phyloP scores from a whole-genome alignment of 1,284 basidiomycete genomes.

The Neolentinus lepideus region DNA sequence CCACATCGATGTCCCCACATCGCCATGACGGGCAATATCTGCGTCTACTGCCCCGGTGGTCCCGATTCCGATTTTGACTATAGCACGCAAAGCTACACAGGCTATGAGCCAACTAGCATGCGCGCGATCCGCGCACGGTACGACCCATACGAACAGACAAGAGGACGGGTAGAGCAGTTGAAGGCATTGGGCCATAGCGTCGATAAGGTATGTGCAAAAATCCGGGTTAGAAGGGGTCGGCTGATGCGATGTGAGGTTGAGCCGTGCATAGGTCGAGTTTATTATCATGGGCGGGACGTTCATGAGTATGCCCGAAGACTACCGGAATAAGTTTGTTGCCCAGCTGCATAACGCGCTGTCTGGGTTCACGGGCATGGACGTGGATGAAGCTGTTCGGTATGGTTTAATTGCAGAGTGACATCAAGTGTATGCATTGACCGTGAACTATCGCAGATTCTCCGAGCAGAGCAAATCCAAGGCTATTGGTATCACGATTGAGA shows the following conservation, averaged over 20 bases:
- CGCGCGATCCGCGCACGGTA: slow-evolving; percentile 96
- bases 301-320: slow-evolving; percentile 98
- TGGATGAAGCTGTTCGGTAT: slow-evolving; percentile 94
- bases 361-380: slow-evolving; percentile 88
- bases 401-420: slow-evolving; percentile 11
- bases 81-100: slow-evolving; percentile 96
- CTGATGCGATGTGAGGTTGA: neutral
- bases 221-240: neutral
- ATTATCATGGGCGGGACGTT: slow-evolving; percentile 99
- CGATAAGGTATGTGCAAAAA: slow-evolving; percentile 67
- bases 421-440: slow-evolving; percentile 5
- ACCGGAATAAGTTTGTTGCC: slow-evolving; percentile 90
- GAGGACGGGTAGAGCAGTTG: slow-evolving; percentile 92
- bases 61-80: slow-evolving; percentile 99
- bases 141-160: slow-evolving; percentile 97
- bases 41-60: slow-evolving; percentile 99
- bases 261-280: slow-evolving; percentile 74
- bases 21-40: slow-evolving; percentile 99
- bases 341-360: slow-evolving; percentile 97
- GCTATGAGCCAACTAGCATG: slow-evolving; percentile 98
- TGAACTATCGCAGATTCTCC: slow-evolving; percentile 61
- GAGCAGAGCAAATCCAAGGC: slow-evolving; percentile 98
- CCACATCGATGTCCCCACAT: slow-evolving; percentile 99
- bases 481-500: slow-evolving; percentile 99
- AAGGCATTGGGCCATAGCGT: slow-evolving; percentile 94